Evolutionary conservation across 805 yeast genomes (phyloP), one percentile per base, ranked within the genome.

Genomic region (Metschnikowia lunata): DNA sequence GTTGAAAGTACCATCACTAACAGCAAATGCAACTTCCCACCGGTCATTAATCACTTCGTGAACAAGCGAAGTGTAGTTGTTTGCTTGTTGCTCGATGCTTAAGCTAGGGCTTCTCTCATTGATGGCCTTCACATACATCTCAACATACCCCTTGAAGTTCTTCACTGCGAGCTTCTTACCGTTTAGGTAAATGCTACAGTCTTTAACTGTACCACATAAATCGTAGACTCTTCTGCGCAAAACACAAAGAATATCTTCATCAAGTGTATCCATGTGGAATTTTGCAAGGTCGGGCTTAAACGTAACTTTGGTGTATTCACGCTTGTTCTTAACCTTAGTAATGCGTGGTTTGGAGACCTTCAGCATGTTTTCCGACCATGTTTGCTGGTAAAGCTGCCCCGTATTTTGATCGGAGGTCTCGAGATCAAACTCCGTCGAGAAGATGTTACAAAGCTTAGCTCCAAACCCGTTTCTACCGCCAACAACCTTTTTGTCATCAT

Each of bases 391-490:
- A 35, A 76, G 66, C 57, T 79, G 75, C 42, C 77, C 82, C 9
- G 74, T 69, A 36, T 61, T 66, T 41, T 80, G 76, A 64, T 93
- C 97, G 14, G 95, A 91, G 7, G 99, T 93, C 62, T 89, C 97
- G 27, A 93, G 76, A 11, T 73, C 76, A 60, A 93, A 93, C 57
- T 85, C 83, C 4, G 89, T 85, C 26, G 97, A 88, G 64, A 91
- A 93, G 50, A 93, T 93, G 64, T 93, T 93, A 79, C 99, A 93
- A 44, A 93, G 71, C 62, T 93, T 93, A 39, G 99, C 99, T 66
- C 99, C 99, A 61, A 82, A 93, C 51, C 99, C 99, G 62, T 93
- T 93, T 72, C 99, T 82, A 65, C 99, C 99, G 71, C 99, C 99
- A 2, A 96, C 88, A 30, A 93, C 97, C 64, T 93, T 93, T 66